Percentiles rank a stretch among this genome's conserved stretches.
Evolutionary conservation across 305 asterid genomes (phyloP).

Genomic region (Fraxinus velutina): DNA sequence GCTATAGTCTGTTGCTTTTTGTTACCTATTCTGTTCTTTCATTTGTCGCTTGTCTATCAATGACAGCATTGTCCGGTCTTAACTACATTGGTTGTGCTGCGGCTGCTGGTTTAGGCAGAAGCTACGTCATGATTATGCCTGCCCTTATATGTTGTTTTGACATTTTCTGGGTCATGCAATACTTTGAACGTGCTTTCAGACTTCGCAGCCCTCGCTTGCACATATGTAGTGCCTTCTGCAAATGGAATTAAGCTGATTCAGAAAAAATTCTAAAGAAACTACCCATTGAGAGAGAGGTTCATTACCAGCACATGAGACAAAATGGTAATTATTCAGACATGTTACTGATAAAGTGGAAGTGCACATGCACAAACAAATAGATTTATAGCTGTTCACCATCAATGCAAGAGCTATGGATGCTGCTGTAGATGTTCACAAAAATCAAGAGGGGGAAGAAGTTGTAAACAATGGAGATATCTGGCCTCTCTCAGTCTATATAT

Average conservation of each 20-base stretch:
- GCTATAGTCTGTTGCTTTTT: slow-evolving; percentile 38
- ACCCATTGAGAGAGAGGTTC: background rate
- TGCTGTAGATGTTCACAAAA: background rate
- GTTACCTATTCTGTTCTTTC: too few relatives aligned
- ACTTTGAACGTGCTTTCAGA: slow-evolving; percentile 79
- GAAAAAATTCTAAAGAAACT: background rate
- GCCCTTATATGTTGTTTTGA: slow-evolving; percentile 80
- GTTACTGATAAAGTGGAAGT: background rate
- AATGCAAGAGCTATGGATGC: background rate
- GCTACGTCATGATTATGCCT: slow-evolving; percentile 84
- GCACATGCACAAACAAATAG: background rate
- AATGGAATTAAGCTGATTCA: slow-evolving; percentile 9
- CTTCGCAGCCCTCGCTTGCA: slow-evolving; percentile 61
- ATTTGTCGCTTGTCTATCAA: too few relatives aligned
- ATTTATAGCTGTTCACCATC: background rate
- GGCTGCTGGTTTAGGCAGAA: slow-evolving; percentile 64
- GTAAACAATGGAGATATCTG: background rate
- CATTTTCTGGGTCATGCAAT: slow-evolving; percentile 80
- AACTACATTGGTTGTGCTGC: slow-evolving; percentile 33
- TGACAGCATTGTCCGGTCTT: too few relatives aligned
- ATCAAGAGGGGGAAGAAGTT: background rate
- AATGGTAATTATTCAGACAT: background rate
- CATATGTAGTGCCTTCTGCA: slow-evolving; percentile 86
- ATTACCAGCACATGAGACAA: background rate
- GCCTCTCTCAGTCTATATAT: background rate